Evolutionary conservation across 1,284 basidiomycete species (phyloP), one percentile per base, ranked within the genome.

Genomic region (Cystobasidiaceae sp.): DNA sequence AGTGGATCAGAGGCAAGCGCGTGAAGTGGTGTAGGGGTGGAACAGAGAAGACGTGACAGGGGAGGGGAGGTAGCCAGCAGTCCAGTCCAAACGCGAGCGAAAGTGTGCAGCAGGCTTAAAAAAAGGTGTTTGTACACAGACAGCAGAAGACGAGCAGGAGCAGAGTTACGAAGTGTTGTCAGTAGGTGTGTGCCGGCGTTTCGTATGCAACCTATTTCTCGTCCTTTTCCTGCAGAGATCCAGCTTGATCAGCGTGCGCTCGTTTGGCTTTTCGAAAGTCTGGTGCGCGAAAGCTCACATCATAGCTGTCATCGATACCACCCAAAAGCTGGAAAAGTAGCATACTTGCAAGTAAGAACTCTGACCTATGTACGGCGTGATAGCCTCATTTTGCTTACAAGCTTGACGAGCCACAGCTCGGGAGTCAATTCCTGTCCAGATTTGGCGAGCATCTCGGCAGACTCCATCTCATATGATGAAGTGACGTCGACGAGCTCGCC

Each of bases 381-480:
- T n/a, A n/a, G n/a, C n/a, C 9, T 23, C 45, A 13, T 11, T 15
- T 25, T n/a, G 37, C 37, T 11, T 4, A 78, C 67, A 2, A 67
- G 9, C 48, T 68, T 69, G 8, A 69, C 51, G 21, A 69, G 48
- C 68, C 68, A 67, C 8, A 67, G 54, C 32, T 67, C 51, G 13
- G 57, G 57, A 28, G 65, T 57, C 39, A 69, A 55, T 27, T 67
- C 51, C 45, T 64, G 54, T 1, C 66, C 59, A 17, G 28, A 25
- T 45, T 67, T 69, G 0, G 33, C 15, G 13, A 34, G 33, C 69
- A 70, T 70, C 60, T 70, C 67, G 41, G 60, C 65, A 8, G 66
- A 66, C 48, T 67, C 66, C 9, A 57, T 15, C 43, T 68, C 52
- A 37, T 43, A 64, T 39, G 50, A 52, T 3, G 61, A 64, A 7